Evolutionary conservation across 257 asterid genomes (phyloP).

Genomic region (Penstemon eatonii): DNA sequence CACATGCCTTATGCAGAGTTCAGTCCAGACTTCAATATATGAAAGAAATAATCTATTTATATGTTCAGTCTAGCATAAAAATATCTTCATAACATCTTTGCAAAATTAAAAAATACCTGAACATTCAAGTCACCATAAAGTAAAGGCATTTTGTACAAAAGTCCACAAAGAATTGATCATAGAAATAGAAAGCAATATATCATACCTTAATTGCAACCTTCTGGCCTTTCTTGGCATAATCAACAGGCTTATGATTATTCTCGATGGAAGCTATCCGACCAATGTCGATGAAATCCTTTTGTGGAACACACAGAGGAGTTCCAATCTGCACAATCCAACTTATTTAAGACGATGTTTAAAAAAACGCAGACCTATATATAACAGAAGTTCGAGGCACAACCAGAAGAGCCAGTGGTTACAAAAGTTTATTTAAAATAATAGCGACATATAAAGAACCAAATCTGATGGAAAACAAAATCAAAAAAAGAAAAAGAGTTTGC

Average conservation of each 20-base stretch:
- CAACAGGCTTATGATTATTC: conserved; percentile 87
- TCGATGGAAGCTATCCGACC: conserved; percentile 90
- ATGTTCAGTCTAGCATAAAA: no score
- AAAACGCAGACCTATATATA: conserved; percentile 9
- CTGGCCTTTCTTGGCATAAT: conserved; percentile 88
- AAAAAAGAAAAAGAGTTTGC: background rate
- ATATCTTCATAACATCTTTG: background rate
- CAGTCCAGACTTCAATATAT: no score
- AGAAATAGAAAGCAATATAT: conserved; percentile 3
- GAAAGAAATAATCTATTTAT: no score
- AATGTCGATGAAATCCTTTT: conserved; percentile 73
- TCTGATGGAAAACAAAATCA: background rate
- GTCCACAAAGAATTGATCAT: background rate
- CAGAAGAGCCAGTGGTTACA: background rate
- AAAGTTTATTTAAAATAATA: no score
- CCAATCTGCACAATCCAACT: conserved; percentile 44
- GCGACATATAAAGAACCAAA: background rate
- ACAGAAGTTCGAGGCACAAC: background rate
- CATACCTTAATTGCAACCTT: conserved; percentile 94
- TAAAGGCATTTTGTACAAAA: background rate
- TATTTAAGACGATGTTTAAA: background rate
- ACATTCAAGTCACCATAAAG: background rate
- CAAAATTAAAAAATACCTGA: background rate
- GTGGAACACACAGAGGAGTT: conserved; percentile 87
- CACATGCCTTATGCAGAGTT: no score